Evolutionary conservation across 2,329 filamentous ascomycete species (phyloP), one percentile per base, ranked within the genome.

Genomic region (Clarireedia homoeocarpa): DNA sequence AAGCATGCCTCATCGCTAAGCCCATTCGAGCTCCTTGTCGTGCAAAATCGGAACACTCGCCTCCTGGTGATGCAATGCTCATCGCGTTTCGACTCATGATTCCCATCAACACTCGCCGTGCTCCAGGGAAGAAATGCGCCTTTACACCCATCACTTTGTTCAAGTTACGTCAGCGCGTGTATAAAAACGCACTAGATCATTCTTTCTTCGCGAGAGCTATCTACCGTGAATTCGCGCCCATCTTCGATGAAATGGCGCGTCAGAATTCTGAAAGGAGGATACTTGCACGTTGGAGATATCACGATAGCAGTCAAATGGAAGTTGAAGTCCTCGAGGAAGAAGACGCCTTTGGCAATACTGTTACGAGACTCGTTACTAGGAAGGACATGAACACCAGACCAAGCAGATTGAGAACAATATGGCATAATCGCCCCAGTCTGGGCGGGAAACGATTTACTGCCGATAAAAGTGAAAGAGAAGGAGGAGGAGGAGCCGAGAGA

Each of bases 141-240:
- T 85, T 86, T 61, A 74, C 79, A 1, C 83, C 85, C 0, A 71
- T 88, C 30, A 78, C 72, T 46, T 82, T 88, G 61, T 88, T 88
- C 72, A 83, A 81, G 61, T 74, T 79, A 6, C 83, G 84, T 57
- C 86, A 89, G 68, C 78, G 85, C 59, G 76, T 81, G 0, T 79
- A 83, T 62, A 73, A 76, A 27, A 75, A 75, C 58, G 74, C 77
- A 34, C 71, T 75, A 0, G 79, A 82, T 60, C 77, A 83, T 46
- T 75, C 80, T 4, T 77, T 76, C 2, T 88, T 89, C 63, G 76
- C 78, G 1, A 77, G 80, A 56, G 76, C 77, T 34, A 75, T 85
- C 2, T 79, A 84, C 63, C 77, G 80, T 58, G 84, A 88, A 59
- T 77, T 87, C 56, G 77, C 77, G 14, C 77, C 75, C 20, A 66